Conservation (phyloP, 306 rosid genomes). For the Quercus gilva region DNA sequence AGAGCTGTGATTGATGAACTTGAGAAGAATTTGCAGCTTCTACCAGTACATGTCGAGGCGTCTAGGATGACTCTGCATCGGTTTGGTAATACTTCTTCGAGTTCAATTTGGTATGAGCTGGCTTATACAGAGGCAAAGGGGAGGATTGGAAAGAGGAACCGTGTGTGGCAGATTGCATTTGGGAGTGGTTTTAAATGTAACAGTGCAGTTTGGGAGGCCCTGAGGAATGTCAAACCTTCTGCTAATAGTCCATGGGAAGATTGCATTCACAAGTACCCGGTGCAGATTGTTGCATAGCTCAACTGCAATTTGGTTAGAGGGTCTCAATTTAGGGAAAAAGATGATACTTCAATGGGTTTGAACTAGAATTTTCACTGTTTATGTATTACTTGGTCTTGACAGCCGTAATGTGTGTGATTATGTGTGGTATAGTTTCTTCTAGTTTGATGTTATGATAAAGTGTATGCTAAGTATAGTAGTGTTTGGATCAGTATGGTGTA, state of each 20-base stretch:
- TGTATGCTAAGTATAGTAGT: no score
- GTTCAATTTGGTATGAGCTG: conserved; percentile 71
- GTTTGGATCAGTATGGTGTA: neutral
- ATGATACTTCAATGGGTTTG: neutral
- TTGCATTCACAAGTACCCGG: conserved; percentile 60
- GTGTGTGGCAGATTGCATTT: conserved; percentile 70
- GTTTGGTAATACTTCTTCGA: conserved; percentile 68
- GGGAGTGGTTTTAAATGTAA: conserved; percentile 77
- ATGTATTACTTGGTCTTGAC: conserved; percentile 11
- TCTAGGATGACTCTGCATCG: conserved; percentile 72
- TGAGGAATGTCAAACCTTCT: conserved; percentile 51
- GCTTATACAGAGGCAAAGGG: conserved; percentile 65
- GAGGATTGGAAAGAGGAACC: conserved; percentile 42
- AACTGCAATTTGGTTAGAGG: conserved; percentile 6
- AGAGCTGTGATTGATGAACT: conserved; percentile 70
- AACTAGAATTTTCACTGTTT: neutral
- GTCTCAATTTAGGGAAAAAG: neutral
- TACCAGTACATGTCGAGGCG: conserved; percentile 49
- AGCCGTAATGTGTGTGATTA: conserved; percentile 2
- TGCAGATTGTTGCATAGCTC: conserved; percentile 26
- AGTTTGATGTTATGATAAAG: neutral
- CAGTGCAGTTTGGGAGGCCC: conserved; percentile 73
- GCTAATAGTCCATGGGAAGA: conserved; percentile 61
- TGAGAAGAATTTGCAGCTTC: conserved; percentile 68
- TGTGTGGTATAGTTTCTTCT: neutral